phyloP scores from a whole-genome alignment of 768 basidiomycete species.

The Lyophyllum decastes region DNA sequence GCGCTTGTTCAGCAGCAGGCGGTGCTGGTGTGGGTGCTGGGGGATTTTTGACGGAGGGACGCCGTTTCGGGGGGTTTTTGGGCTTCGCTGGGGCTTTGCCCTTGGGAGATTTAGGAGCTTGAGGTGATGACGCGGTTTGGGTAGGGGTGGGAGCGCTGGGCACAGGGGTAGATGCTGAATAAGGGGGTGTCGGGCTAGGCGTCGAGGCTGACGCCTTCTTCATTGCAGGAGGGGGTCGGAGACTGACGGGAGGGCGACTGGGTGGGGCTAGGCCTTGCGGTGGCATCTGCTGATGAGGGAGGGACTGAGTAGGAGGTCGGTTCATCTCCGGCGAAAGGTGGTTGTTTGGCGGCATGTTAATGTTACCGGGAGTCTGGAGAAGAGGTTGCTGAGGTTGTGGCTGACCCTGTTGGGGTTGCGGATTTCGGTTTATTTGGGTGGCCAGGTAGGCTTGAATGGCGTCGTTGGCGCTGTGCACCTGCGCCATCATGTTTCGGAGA shows the following conservation, averaged over 20 bases:
- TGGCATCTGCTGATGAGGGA: slow-evolving; percentile 17
- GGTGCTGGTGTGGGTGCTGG: slow-evolving; percentile 29
- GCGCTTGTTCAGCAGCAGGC: slow-evolving; percentile 21
- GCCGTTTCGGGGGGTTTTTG: slow-evolving; percentile 39
- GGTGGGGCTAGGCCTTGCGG: slow-evolving; percentile 19
- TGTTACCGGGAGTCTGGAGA: neutral
- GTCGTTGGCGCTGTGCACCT: slow-evolving; percentile 18
- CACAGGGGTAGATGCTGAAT: slow-evolving; percentile 41
- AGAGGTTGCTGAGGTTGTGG: slow-evolving; percentile 14
- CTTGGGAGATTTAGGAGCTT: slow-evolving; percentile 73
- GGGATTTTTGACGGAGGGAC: slow-evolving; percentile 27
- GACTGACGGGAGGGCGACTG: slow-evolving; percentile 13
- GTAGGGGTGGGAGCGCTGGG: slow-evolving; percentile 55
- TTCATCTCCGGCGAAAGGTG: slow-evolving; percentile 11
- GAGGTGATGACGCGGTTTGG: slow-evolving; percentile 57
- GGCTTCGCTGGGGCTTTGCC: slow-evolving; percentile 49
- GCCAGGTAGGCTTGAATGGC: slow-evolving; percentile 10
- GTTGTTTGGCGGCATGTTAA: slow-evolving; percentile 7
- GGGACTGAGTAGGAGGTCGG: slow-evolving; percentile 25
- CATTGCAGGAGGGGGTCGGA: slow-evolving; percentile 26
- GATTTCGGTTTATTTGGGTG: slow-evolving; percentile 16
- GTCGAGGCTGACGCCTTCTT: slow-evolving; percentile 29
- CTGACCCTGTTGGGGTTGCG: slow-evolving; percentile 18
- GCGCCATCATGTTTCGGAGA: slow-evolving; percentile 42
- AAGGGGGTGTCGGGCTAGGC: slow-evolving; percentile 35